A percentile compares a stretch with the other conserved stretches of the same genome.
Evolutionary conservation across 768 basidiomycete species (phyloP).

Genomic region (Daedaleopsis nitida): DNA sequence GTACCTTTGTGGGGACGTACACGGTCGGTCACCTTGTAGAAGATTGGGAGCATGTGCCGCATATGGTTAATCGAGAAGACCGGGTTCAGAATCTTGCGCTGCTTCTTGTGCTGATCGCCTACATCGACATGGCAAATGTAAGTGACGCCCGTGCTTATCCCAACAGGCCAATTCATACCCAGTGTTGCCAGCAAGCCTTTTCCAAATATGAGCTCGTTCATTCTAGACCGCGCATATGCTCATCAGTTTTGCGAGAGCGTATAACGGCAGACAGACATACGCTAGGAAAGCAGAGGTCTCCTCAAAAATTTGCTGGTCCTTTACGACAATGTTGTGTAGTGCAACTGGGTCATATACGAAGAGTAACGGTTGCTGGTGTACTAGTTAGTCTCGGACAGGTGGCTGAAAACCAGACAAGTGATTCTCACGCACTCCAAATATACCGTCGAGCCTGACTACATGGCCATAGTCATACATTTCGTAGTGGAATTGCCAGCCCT

Average conservation of each 20-base stretch:
- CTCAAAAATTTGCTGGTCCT: slow-evolving; percentile 16
- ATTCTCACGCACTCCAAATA: slow-evolving; percentile 10
- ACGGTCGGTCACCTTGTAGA: slow-evolving; percentile 7
- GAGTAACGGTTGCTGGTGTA: neutral
- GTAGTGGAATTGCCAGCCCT: slow-evolving; percentile 8
- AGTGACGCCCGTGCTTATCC: neutral
- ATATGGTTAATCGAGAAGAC: slow-evolving; percentile 18
- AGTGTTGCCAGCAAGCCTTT: slow-evolving; percentile 3
- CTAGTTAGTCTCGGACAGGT: neutral
- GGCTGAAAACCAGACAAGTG: too few relatives aligned
- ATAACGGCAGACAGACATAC: neutral
- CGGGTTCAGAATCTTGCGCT: slow-evolving; percentile 24
- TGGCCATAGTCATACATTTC: slow-evolving; percentile 9
- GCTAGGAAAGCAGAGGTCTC: slow-evolving; percentile 24
- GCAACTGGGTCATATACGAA: slow-evolving; percentile 20
- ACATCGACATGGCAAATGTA: neutral
- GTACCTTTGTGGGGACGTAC: neutral
- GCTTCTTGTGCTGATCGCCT: slow-evolving; percentile 24
- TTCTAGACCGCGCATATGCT: neutral
- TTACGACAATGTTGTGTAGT: slow-evolving; percentile 29
- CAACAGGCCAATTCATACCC: neutral
- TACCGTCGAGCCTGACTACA: slow-evolving; percentile 4
- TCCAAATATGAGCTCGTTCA: slow-evolving; percentile 3
- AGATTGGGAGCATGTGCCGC: slow-evolving; percentile 18
- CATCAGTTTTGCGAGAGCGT: neutral